phyloP scores from a whole-genome alignment of 2,329 filamentous ascomycete genomes.

The Capronia epimyces region DNA sequence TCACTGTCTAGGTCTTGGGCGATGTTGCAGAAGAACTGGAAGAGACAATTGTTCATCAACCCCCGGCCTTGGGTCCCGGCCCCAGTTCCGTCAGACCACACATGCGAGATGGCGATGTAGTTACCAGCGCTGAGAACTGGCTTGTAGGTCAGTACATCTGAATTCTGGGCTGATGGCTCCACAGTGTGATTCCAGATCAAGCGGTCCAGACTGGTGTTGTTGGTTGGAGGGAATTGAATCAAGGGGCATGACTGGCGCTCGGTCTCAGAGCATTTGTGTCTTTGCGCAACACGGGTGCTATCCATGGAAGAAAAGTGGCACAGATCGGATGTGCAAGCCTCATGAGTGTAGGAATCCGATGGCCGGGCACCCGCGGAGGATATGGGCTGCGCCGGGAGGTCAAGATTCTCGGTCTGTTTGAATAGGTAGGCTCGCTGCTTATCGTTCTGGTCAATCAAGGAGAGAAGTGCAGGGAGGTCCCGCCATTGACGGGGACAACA shows the following conservation, averaged over 20 bases:
- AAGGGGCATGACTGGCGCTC: background rate
- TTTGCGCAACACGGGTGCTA: conserved; percentile 7
- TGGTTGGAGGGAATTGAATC: background rate
- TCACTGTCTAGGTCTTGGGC: background rate
- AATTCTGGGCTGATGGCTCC: background rate
- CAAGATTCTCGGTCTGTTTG: conserved; percentile 1
- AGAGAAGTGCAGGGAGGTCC: background rate
- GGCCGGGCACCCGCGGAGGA: background rate
- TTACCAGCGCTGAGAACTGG: background rate
- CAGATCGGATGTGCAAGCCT: conserved; percentile 3
- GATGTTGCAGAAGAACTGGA: background rate
- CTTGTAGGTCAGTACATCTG: background rate
- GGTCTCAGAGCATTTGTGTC: conserved; percentile 3
- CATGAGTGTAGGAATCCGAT: background rate
- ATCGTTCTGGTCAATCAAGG: background rate
- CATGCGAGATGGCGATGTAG: conserved; percentile 8
- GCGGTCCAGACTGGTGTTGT: background rate
- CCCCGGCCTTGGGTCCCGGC: background rate
- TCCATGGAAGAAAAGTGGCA: conserved; percentile 4
- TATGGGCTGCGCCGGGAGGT: background rate
- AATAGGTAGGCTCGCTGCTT: background rate
- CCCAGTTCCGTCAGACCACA: conserved; percentile 11
- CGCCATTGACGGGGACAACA: background rate
- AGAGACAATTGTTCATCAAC: conserved; percentile 4
- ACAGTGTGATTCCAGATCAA: background rate